Evolutionary conservation across 192 early-diverging fungal genomes (phyloP).

Genomic region (Coemansia sp.): DNA sequence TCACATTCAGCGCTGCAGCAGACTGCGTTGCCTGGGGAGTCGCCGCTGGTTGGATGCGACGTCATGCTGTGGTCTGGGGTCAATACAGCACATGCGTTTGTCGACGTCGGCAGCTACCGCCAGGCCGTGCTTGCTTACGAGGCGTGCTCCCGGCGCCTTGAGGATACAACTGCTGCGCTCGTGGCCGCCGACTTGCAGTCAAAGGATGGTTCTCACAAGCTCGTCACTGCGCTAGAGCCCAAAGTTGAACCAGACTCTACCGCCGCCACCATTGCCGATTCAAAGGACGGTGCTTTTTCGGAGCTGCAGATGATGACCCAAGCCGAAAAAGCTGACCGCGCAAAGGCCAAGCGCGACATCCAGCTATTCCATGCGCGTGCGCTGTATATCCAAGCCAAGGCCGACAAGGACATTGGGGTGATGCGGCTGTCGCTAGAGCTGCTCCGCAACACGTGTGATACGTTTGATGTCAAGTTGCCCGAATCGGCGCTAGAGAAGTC

Average conservation of each 20-base stretch:
- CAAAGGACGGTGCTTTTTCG: not conserved
- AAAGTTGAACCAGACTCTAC: not conserved
- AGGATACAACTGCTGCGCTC: slow-evolving; percentile 20
- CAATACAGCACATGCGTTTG: slow-evolving; percentile 77
- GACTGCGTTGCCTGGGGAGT: not conserved
- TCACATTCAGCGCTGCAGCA: not conserved
- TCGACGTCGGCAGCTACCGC: slow-evolving; percentile 74
- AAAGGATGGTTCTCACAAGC: not conserved
- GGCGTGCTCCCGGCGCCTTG: slow-evolving; percentile 57
- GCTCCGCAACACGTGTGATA: slow-evolving; percentile 31
- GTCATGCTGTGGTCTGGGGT: slow-evolving; percentile 59
- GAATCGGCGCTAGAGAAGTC: slow-evolving; percentile 12
- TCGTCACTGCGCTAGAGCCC: slow-evolving; percentile 9
- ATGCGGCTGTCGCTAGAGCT: slow-evolving; percentile 63
- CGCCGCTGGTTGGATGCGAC: slow-evolving; percentile 27
- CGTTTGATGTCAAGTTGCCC: slow-evolving; percentile 19
- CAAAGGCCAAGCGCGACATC: slow-evolving; percentile 29
- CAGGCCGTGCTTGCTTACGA: slow-evolving; percentile 74
- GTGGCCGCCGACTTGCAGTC: slow-evolving; percentile 15
- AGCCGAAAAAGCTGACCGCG: slow-evolving; percentile 24
- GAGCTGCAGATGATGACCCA: slow-evolving; percentile 13
- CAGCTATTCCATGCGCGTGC: slow-evolving; percentile 47
- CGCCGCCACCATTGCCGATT: not conserved
- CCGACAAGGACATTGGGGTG: slow-evolving; percentile 61
- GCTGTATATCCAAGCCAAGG: slow-evolving; percentile 63